These are phyloP conservation scores for Fusarium ramigenum DNA, from an alignment of 2,329 filamentous ascomycete genomes.

Conservation along the genomic window DNA sequence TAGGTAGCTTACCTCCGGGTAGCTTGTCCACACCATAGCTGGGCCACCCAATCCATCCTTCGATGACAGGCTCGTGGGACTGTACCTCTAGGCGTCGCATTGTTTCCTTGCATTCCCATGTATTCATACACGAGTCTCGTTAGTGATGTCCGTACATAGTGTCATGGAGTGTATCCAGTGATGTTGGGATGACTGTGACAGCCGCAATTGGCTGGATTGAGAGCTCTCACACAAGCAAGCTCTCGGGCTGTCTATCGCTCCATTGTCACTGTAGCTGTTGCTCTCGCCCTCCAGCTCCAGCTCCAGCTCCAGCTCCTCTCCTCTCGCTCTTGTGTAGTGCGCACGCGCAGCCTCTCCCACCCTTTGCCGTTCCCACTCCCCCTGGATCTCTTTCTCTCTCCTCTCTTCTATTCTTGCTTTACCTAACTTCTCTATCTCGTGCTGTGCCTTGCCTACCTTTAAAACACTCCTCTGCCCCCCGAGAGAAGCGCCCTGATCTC, in stretches of 20 bases:
- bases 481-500: constrained; percentile 13
- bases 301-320: neutral
- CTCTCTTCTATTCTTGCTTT: constrained; percentile 26
- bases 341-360: constrained; percentile 38
- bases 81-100: constrained; percentile 23
- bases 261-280: constrained; percentile 8
- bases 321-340: constrained; percentile 10
- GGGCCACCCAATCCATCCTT: constrained; percentile 30
- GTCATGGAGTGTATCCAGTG: constrained; percentile 37
- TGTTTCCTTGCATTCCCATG: constrained; percentile 31
- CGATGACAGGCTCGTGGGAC: constrained; percentile 34
- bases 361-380: constrained; percentile 36
- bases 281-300: constrained; percentile 6
- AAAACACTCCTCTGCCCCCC: constrained; percentile 22
- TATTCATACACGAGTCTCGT: constrained; percentile 30
- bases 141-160: constrained; percentile 28
- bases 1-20: constrained; percentile 30
- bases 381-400: constrained; percentile 25
- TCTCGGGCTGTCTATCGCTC: constrained; percentile 21
- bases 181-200: constrained; percentile 24
- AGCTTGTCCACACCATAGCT: constrained; percentile 33
- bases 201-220: constrained; percentile 30
- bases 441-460: constrained; percentile 28
- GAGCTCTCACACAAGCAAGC: constrained; percentile 33
- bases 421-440: constrained; percentile 26